Percentiles rank a stretch among this genome's conserved stretches.
Conservation (phyloP, 2,329 filamentous ascomycete genomes). For the Ophiostoma perfectum region DNA sequence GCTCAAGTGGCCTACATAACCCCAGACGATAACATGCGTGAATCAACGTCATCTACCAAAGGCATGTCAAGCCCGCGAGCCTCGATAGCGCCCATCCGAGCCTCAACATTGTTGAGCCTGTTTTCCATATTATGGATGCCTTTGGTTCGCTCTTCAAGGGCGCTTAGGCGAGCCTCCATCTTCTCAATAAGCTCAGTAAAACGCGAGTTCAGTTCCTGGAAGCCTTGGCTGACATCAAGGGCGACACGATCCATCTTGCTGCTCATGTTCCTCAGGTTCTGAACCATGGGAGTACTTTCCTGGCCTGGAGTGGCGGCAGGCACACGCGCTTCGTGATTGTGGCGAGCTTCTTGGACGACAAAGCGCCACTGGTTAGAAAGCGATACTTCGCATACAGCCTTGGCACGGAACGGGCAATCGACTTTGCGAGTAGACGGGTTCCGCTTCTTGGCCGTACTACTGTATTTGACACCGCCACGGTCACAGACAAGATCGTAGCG, state of each 20-base stretch:
- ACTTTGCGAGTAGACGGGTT: conserved; percentile 60
- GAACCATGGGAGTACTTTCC: conserved; percentile 53
- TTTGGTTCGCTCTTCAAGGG: conserved; percentile 40
- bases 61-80: conserved; percentile 35
- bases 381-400: conserved; percentile 59
- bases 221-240: conserved; percentile 51
- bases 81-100: conserved; percentile 38
- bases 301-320: conserved; percentile 50
- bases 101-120: conserved; percentile 35
- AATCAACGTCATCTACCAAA: conserved; percentile 39
- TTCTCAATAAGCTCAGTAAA: conserved; percentile 46
- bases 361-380: conserved; percentile 61
- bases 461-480: conserved; percentile 59
- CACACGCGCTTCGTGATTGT: conserved; percentile 57
- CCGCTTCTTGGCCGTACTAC: conserved; percentile 59
- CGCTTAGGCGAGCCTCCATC: conserved; percentile 52
- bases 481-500: conserved; percentile 60
- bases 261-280: conserved; percentile 52
- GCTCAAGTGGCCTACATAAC: conserved; percentile 33
- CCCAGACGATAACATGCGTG: conserved; percentile 34
- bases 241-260: conserved; percentile 56
- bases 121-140: conserved; percentile 24
- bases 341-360: conserved; percentile 53
- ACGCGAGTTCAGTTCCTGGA: conserved; percentile 46
- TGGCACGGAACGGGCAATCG: conserved; percentile 58